These are phyloP conservation scores for Sporobolomyces phaffii DNA, from an alignment of 768 basidiomycete genomes.

Conservation along the genomic window DNA sequence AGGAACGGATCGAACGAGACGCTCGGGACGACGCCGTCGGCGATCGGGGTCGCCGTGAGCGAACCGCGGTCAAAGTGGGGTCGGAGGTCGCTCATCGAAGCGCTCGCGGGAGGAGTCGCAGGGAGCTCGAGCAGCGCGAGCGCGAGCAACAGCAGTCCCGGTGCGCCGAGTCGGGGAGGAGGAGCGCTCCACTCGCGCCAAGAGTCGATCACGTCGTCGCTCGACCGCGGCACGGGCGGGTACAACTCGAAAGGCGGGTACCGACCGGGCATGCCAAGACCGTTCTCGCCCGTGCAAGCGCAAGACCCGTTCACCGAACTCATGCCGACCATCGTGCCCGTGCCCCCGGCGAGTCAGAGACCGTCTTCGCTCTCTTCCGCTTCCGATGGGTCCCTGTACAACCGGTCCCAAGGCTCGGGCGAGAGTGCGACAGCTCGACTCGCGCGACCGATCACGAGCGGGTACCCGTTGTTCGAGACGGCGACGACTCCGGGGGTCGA, in stretches of 20 bases:
- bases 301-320: conserved; percentile 8
- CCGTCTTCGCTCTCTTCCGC: conserved; percentile 5
- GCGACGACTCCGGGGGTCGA: conserved; percentile 11
- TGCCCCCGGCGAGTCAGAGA: conserved; percentile 11
- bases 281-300: conserved; percentile 15
- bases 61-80: conserved; percentile 35
- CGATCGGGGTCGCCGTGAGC: conserved; percentile 33
- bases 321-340: conserved; percentile 19
- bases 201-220: conserved; percentile 12
- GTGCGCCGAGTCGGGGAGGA: not conserved
- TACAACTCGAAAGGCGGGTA: conserved; percentile 25
- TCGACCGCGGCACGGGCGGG: conserved; percentile 27
- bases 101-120: conserved; percentile 20
- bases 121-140: not conserved
- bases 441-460: conserved; percentile 12
- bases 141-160: not conserved
- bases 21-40: conserved; percentile 26
- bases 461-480: conserved; percentile 2
- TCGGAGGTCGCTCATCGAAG: conserved; percentile 22
- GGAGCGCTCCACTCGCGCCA: conserved; percentile 13
- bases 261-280: conserved; percentile 26
- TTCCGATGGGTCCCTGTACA: conserved; percentile 12
- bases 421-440: conserved; percentile 7
- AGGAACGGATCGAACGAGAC: conserved; percentile 8
- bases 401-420: not conserved